Evolutionary conservation across 2,329 filamentous ascomycete genomes (phyloP).

Genomic region (Helotiales sp.): DNA sequence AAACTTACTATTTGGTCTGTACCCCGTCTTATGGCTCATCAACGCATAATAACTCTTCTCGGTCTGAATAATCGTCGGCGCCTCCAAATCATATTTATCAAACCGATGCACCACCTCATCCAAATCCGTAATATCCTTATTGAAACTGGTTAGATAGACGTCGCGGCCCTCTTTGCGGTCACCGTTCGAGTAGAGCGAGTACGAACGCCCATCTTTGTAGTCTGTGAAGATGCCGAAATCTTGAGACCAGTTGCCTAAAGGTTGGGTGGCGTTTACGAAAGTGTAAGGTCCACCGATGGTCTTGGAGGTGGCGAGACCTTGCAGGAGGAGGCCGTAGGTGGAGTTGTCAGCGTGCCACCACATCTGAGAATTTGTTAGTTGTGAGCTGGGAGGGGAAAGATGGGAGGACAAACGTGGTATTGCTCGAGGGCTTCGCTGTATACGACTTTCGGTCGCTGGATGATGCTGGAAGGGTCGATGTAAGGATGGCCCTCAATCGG

Average conservation of each 20-base stretch:
- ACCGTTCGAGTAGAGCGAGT: constrained; percentile 64
- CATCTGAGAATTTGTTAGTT: constrained; percentile 6
- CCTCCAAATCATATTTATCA: constrained; percentile 64
- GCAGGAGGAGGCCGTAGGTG: constrained; percentile 17
- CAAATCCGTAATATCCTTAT: constrained; percentile 56
- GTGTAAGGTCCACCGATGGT: constrained; percentile 16
- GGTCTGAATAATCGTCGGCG: constrained; percentile 64
- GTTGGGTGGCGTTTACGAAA: constrained; percentile 54
- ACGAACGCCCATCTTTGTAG: constrained; percentile 60
- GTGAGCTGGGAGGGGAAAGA: too few species aligned
- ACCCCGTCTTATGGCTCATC: constrained; percentile 68
- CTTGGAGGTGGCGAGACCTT: constrained; percentile 17
- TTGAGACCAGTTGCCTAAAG: constrained; percentile 66
- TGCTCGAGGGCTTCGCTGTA: constrained; percentile 58
- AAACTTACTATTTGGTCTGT: constrained; percentile 58
- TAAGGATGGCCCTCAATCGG: constrained; percentile 59
- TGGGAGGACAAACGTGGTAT: constrained; percentile 55
- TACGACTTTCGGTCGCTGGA: constrained; percentile 66
- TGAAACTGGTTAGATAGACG: constrained; percentile 60
- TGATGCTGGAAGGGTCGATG: constrained; percentile 60
- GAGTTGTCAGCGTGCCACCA: constrained; percentile 25
- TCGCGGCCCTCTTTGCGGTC: constrained; percentile 60
- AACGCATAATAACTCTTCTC: constrained; percentile 63
- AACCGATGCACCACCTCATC: constrained; percentile 59
- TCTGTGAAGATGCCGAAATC: constrained; percentile 66